Evolutionary conservation across 2,329 filamentous ascomycete genomes (phyloP), one percentile per base, ranked within the genome.

Genomic region (Curvularia hawaiiensis): DNA sequence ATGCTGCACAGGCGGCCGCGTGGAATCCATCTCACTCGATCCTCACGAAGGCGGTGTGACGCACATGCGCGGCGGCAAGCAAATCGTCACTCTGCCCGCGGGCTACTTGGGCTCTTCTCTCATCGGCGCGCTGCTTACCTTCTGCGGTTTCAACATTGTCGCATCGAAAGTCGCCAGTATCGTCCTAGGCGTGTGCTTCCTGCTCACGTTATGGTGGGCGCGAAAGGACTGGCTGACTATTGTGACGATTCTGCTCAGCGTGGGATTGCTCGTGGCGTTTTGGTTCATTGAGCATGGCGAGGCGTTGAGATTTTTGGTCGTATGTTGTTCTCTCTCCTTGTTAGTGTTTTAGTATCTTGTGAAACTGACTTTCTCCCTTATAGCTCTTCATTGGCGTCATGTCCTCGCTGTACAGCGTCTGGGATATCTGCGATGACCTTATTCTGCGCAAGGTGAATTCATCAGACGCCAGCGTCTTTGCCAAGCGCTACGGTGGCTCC

Each of bases 371-470:
- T 4, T 24, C 20, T 43, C 6, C 0, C 18, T 1, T n/a, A 59
- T 22, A 85, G 79, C 82, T 93, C 28, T 93, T 93, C 68, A 91
- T 93, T 60, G 90, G 90, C 41, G 90, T 92, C 66, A 92, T 93
- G 90, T 90, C 86, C 7, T 88, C 86, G 2, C 82, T 93, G 1
- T 93, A 93, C 75, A 90, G 88, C 63, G 89, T 90, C 5, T 93
- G 90, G 90, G 90, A 93, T 79, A 93, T 93, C 65, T 92, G 89
- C 75, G 90, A 94, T 70, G 90, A 94, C 65, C 80, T 93, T 31
- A 92, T 94, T 64, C 79, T 92, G 4, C 84, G 90, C 57, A 93
- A 92, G 77, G 89, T 93, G 50, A 92, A 93, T 75, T 86, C 83
- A 22, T 92, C 89, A 4, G 90, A 94, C 70, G 90, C 90, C 6